A percentile compares a stretch with the other conserved stretches of the same genome.
Conservation (phyloP, 2,329 filamentous ascomycete species). For the Penicillium occitanis region DNA sequence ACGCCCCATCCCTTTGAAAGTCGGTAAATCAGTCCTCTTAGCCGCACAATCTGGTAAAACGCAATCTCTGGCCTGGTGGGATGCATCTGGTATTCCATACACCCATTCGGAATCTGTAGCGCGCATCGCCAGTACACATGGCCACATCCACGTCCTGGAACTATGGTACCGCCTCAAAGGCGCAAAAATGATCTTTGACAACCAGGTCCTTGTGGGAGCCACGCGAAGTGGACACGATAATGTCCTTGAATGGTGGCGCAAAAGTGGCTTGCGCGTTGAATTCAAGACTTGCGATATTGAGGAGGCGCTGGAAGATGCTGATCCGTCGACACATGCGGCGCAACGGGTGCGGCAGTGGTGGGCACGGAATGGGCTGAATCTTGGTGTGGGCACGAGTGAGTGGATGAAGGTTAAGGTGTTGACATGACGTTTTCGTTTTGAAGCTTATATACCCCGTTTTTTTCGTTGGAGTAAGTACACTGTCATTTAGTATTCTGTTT, state of each 20-base stretch:
- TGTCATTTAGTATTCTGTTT: too few relatives aligned
- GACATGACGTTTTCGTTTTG: slow-evolving; percentile 7
- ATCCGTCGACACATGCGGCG: slow-evolving; percentile 63
- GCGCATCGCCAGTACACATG: slow-evolving; percentile 79
- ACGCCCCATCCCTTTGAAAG: slow-evolving; percentile 62
- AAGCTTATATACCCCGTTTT: slow-evolving; percentile 18
- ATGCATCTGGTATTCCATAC: slow-evolving; percentile 74
- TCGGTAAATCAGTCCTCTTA: slow-evolving; percentile 79
- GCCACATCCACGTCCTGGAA: slow-evolving; percentile 79
- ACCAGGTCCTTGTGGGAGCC: slow-evolving; percentile 78
- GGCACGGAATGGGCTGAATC: slow-evolving; percentile 77
- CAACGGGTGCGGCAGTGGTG: slow-evolving; percentile 80
- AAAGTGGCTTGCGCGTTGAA: slow-evolving; percentile 70
- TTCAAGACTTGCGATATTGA: slow-evolving; percentile 96
- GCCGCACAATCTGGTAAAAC: slow-evolving; percentile 80
- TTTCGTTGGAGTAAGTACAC: neutral
- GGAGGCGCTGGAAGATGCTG: slow-evolving; percentile 84
- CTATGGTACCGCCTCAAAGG: slow-evolving; percentile 76
- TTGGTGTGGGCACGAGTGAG: slow-evolving; percentile 79
- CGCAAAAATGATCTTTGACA: slow-evolving; percentile 76
- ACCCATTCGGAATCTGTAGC: slow-evolving; percentile 78
- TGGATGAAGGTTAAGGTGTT: slow-evolving; percentile 83
- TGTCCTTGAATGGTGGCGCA: slow-evolving; percentile 91
- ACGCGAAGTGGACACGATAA: slow-evolving; percentile 82
- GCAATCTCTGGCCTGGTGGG: slow-evolving; percentile 83